phyloP scores from a whole-genome alignment of 169 alveolate genomes.

The Cryptosporidium sp. region DNA sequence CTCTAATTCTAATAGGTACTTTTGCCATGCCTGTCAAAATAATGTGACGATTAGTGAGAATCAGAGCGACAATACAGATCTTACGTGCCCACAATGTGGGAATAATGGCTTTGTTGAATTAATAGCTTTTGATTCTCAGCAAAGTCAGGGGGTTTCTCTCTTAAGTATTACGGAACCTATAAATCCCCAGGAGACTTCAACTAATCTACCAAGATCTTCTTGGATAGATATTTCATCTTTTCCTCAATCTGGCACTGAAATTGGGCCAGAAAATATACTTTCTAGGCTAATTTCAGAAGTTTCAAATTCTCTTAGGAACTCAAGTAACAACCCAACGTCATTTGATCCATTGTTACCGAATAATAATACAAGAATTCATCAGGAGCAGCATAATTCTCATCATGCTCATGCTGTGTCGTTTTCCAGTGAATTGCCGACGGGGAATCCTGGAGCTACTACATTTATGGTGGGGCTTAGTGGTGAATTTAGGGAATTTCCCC shows the following conservation, averaged over 20 bases:
- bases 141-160: neutral
- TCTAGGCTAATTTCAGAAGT: conserved; percentile 59
- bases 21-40: conserved; percentile 65
- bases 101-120: conserved; percentile 62
- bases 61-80: conserved; percentile 22
- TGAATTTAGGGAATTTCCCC: conserved; percentile 64
- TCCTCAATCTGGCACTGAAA: conserved; percentile 13
- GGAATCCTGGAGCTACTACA: conserved; percentile 9
- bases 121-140: neutral
- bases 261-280: conserved; percentile 11
- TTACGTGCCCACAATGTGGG: conserved; percentile 55
- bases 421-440: neutral
- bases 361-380: conserved; percentile 2
- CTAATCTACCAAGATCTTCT: conserved; percentile 10
- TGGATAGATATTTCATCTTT: conserved; percentile 53
- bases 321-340: neutral
- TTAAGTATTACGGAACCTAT: conserved; percentile 5
- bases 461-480: conserved; percentile 64
- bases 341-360: neutral
- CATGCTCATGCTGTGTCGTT: neutral
- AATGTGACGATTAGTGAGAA: conserved; percentile 7
- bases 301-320: conserved; percentile 17
- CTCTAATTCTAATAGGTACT: conserved; percentile 26
- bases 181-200: conserved; percentile 8
- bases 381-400: conserved; percentile 19